phyloP scores from a whole-genome alignment of 1,284 basidiomycete species.

The Lentinula novae-zelandiae region DNA sequence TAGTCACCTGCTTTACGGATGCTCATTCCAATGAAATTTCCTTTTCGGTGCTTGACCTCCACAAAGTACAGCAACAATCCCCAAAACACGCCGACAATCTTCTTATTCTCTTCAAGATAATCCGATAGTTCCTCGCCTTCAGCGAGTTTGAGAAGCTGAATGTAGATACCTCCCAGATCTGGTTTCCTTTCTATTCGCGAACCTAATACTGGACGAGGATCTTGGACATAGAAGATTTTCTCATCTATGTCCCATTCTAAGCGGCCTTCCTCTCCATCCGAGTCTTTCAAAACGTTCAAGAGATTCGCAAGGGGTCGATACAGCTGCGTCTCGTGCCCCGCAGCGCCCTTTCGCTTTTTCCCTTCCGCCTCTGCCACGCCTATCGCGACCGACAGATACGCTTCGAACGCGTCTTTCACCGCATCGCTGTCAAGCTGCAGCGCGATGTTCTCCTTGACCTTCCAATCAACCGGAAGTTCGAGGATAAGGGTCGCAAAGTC shows the following conservation, averaged over 20 bases:
- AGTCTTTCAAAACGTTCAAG: neutral
- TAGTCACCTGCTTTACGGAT: neutral
- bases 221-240: neutral
- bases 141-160: neutral
- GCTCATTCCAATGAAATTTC: neutral
- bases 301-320: neutral
- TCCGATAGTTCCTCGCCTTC: neutral
- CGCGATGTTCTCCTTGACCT: neutral
- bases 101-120: neutral
- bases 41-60: neutral
- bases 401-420: neutral
- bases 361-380: neutral
- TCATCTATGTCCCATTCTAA: neutral
- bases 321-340: neutral
- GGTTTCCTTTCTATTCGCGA: neutral
- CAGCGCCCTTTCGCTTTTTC: neutral
- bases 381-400: neutral
- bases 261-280: neutral
- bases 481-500: neutral
- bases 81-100: neutral
- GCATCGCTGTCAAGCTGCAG: neutral
- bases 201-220: neutral
- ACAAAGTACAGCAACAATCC: neutral
- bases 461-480: neutral
- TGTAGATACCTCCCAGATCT: neutral